Evolutionary conservation across 1,284 basidiomycete species (phyloP), one percentile per base, ranked within the genome.

Genomic region (Ceratobasidium sp.): DNA sequence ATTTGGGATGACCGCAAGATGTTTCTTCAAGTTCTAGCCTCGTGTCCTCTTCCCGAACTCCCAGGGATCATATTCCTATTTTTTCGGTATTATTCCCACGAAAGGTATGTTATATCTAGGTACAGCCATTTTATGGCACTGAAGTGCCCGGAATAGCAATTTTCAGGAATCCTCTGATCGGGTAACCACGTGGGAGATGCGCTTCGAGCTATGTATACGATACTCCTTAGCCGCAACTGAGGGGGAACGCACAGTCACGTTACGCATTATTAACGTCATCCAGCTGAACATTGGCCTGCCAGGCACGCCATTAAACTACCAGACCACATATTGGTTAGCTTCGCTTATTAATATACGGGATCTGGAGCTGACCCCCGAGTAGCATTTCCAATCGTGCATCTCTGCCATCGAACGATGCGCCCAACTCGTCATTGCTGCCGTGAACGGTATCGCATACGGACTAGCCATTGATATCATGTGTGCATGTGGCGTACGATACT

Each of bases 391-490:
- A 79, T 75, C 78, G n/a, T 85, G 85, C 36, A 90, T 95, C 59
- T 80, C 83, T 0, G 80, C 86, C 0, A 83, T 91, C 0, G 87
- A 92, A 73, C 78, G 84, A n/a, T 88, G 87, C 73, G 83, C 84
- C 0, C 87, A 89, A 75, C 95, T 95, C 0, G 91, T 98, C 69
- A 91, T 98, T 67, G 88, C 82, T 0, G 93, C 95, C 0, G 80
- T 91, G 0, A 89, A 95, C 74, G 93, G 93, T 0, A 76, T 86
- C 5, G 85, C 86, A 9, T 78, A 90, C 56, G 95, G 95, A 0
- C 82, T 95, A 0, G 91, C 85, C 0, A 79, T 89, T 2, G 88
- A 98, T 77, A 84, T 96, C 71, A 82, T 91, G 16, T 80, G 83
- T 0, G 88, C 90, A 0, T 93, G 91, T 75, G 95, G 97, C 75